A percentile compares a stretch with the other conserved stretches of the same genome.
phyloP scores from a whole-genome alignment of 2,329 filamentous ascomycete species.

The Diplodia scrobiculata region DNA sequence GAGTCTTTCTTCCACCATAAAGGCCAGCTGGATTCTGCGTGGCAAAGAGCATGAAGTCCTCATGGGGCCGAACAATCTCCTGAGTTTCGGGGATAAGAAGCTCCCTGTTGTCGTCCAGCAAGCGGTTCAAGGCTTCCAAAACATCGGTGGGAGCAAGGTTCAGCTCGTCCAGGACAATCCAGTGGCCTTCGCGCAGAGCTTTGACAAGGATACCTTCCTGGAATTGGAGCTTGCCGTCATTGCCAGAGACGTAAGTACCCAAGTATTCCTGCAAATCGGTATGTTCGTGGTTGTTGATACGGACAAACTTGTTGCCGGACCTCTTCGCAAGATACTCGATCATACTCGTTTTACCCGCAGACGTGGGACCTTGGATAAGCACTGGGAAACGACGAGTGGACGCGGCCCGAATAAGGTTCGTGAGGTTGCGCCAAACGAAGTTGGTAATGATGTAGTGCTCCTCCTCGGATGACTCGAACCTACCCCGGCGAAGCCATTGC shows the following conservation, averaged over 20 bases:
- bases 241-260: conserved; percentile 85
- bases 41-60: conserved; percentile 96
- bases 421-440: conserved; percentile 90
- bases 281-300: conserved; percentile 99
- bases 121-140: conserved; percentile 88
- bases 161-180: conserved; percentile 97
- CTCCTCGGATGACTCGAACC: conserved; percentile 66
- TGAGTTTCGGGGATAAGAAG: conserved; percentile 95
- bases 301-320: conserved; percentile 93
- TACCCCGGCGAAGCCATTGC: conserved; percentile 86
- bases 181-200: conserved; percentile 88
- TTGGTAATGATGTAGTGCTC: conserved; percentile 94
- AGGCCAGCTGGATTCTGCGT: conserved; percentile 96
- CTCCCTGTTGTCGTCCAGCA: conserved; percentile 95
- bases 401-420: conserved; percentile 90
- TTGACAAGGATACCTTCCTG: conserved; percentile 93
- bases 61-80: conserved; percentile 85
- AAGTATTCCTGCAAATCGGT: conserved; percentile 98
- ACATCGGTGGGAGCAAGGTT: conserved; percentile 97
- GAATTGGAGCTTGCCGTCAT: conserved; percentile 82
- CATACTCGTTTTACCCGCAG: conserved; percentile 98
- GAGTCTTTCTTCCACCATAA: conserved; percentile 89
- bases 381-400: conserved; percentile 92
- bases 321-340: conserved; percentile 97
- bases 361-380: conserved; percentile 93